Base-by-base conservation (phyloP, 352 stramenopile genomes). In the Pythium monospermum region DNA sequence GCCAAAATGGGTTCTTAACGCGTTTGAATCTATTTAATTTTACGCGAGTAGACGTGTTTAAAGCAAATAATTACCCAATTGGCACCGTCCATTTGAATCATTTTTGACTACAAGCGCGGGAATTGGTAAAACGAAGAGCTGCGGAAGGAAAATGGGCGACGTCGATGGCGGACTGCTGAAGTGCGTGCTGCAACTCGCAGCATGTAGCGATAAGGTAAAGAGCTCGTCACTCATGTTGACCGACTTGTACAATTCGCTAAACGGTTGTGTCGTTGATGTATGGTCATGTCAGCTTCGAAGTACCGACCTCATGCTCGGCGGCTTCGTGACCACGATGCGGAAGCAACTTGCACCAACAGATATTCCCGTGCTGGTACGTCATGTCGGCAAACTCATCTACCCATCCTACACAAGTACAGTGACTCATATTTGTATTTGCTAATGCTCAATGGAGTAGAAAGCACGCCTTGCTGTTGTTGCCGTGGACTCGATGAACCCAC, bases 181-280 rank as follows among this genome's bases (percentile, higher is more conserved):
- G 62, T 86, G 78, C 56, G 78, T 85, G 52, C 64, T 90, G 62
- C 78, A 90, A 53, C 53, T 90, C 39, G 72, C 72, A 21, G 73
- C 70, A 56, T 87, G 78, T 49, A 86, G 73, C 61, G 76, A 90
- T 57, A 90, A 86, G 68, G 78, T 83, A n/a, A n/a, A n/a, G n/a
- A n/a, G n/a, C n/a, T n/a, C n/a, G n/a, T n/a, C n/a, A n/a, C n/a
- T n/a, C n/a, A n/a, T n/a, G n/a, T n/a, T n/a, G n/a, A n/a, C n/a
- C n/a, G n/a, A n/a, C n/a, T n/a, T n/a, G n/a, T n/a, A n/a, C n/a
- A n/a, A n/a, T n/a, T n/a, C n/a, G n/a, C n/a, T n/a, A n/a, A n/a
- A n/a, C n/a, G n/a, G n/a, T n/a, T n/a, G n/a, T n/a, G n/a, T n/a
- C 22, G 15, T 16, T 52, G 4, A 23, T 61, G 16, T 49, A 16